Conservation (phyloP, 805 yeast genomes). For the Grigorovia yakushimaensis region DNA sequence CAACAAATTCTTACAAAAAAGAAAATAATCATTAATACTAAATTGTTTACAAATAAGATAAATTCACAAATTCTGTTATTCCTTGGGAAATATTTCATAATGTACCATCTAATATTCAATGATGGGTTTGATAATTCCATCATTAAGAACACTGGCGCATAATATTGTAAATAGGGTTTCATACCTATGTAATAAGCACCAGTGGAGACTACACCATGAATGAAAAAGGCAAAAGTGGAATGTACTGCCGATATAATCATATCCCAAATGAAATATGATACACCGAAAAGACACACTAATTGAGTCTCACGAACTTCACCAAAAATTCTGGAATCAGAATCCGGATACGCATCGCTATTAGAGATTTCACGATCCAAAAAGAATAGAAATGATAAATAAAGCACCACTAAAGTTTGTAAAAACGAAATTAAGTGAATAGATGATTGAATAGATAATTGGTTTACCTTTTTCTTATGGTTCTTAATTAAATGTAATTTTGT, state of each 20-base stretch:
- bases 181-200: conserved; percentile 57
- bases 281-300: conserved; percentile 33
- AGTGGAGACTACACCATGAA: conserved; percentile 64
- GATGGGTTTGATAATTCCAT: conserved; percentile 87
- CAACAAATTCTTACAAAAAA: conserved; percentile 66
- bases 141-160: conserved; percentile 66
- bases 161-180: conserved; percentile 65
- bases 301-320: conserved; percentile 17
- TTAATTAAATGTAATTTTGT: neutral
- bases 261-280: conserved; percentile 87
- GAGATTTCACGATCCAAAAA: conserved; percentile 5
- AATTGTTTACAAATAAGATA: conserved; percentile 30
- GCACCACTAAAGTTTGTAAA: conserved; percentile 65
- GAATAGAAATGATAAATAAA: conserved; percentile 31
- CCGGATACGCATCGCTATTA: conserved; percentile 9
- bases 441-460: conserved; percentile 19
- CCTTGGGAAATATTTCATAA: conserved; percentile 27
- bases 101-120: conserved; percentile 82
- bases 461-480: conserved; percentile 9
- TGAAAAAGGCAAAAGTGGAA: conserved; percentile 56
- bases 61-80: conserved; percentile 38
- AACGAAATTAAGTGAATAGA: conserved; percentile 67
- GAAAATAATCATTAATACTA: conserved; percentile 47
- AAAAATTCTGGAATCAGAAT: conserved; percentile 21
- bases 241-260: conserved; percentile 49